Conservation (phyloP, 495 filamentous ascomycete species). For the Trypethelium eluteriae region DNA sequence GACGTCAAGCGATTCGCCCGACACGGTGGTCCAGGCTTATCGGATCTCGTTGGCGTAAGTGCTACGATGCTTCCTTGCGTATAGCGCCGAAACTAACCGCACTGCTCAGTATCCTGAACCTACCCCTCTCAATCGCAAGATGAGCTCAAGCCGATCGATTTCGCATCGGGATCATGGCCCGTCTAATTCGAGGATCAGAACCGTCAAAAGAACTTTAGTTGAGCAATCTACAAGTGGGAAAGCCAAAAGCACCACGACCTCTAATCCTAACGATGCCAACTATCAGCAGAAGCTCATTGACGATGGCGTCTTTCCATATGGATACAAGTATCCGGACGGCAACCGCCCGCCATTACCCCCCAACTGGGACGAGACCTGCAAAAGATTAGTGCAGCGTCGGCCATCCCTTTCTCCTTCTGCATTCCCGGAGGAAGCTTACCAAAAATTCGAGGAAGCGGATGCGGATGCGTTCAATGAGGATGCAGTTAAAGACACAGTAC, state of each 20-base stretch:
- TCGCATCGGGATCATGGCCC: not conserved
- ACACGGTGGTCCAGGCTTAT: slow-evolving; percentile 16
- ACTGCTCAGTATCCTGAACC: slow-evolving; percentile 23
- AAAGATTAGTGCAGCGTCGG: slow-evolving; percentile 29
- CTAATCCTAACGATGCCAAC: slow-evolving; percentile 17
- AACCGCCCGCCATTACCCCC: slow-evolving; percentile 15
- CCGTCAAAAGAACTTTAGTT: slow-evolving; percentile 22
- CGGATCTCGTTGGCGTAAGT: not conserved
- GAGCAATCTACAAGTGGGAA: not conserved
- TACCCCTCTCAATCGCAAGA: slow-evolving; percentile 18
- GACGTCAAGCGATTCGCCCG: slow-evolving; percentile 5
- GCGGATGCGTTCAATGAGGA: slow-evolving; percentile 25
- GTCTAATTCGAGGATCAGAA: not conserved
- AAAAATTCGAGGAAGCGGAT: slow-evolving; percentile 29
- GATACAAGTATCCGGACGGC: slow-evolving; percentile 15
- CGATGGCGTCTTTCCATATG: slow-evolving; percentile 29
- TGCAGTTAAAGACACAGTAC: slow-evolving; percentile 13
- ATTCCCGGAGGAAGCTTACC: slow-evolving; percentile 30
- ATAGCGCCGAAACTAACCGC: slow-evolving; percentile 1
- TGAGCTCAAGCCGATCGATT: slow-evolving; percentile 23
- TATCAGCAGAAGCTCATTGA: slow-evolving; percentile 38
- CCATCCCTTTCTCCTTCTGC: slow-evolving; percentile 38
- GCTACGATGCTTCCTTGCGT: not conserved
- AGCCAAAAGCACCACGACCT: not conserved
- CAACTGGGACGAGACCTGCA: slow-evolving; percentile 31